Base-by-base conservation (phyloP, 2,329 filamentous ascomycete species). In the Tetracladium maxilliforme region DNA sequence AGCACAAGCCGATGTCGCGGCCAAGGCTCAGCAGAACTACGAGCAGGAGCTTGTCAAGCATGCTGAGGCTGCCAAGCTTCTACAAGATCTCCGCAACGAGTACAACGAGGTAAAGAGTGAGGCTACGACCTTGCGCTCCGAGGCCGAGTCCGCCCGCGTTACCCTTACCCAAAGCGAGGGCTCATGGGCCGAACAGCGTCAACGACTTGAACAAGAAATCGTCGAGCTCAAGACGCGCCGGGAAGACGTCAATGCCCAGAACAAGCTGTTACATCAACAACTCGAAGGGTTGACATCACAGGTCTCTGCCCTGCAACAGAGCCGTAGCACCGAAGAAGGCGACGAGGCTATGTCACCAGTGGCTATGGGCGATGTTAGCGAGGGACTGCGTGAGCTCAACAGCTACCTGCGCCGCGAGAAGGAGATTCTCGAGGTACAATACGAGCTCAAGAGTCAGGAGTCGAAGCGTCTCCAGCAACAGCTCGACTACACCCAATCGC, bases 381-480 rank as follows among this genome's bases (percentile, higher is more conserved):
- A 83, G 36, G 81, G 80, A 26, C 67, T 93, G 7, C 79, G 90
- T 33, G 87, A 95, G 42, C 70, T 98, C 29, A 92, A 92, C 52
- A 78, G 70, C 33, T 98, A 90, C 48, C 59, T 98, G 32, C 77
- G 87, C 22, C 78, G 83, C 21, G 92, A 98, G 53, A 98, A 95
- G 58, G 90, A 95, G 46, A 95, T 98, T 36, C 67, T 94, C 7
- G 87, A 98, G 39, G 82, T 94, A n/a, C 87, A 95, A 43, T 80
- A 84, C 40, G 86, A 94, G 38, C 62, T 95, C 22, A 86, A 87
- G 40, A 64, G 74, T 1, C 82, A 92, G 40, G 90, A 98, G 51
- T 65, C 72, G 27, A 92, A 92, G 51, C 73, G 90, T 27, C 54
- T 94, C 21, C 81, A 87, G 42, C 83, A 94, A 40, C 84, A 95